Evolutionary conservation across 805 yeast species (phyloP).

Genomic region (Nakazawaea ernobii): DNA sequence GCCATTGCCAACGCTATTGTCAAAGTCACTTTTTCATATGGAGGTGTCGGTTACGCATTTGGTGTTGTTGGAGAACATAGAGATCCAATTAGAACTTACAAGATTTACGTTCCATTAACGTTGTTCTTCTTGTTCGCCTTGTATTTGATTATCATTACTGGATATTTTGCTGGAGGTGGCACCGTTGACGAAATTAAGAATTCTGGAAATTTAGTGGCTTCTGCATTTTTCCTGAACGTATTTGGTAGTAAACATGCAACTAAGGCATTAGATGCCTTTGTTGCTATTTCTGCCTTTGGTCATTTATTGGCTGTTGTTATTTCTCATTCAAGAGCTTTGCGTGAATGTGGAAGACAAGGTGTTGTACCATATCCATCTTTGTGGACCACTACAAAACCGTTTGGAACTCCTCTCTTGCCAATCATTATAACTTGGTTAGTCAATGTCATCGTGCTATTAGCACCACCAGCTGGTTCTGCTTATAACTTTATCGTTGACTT

Average conservation of each 20-base stretch:
- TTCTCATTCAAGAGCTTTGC: constrained; percentile 44
- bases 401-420: constrained; percentile 38
- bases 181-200: constrained; percentile 21
- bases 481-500: constrained; percentile 41
- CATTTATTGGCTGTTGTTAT: constrained; percentile 43
- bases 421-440: constrained; percentile 40
- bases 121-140: constrained; percentile 26
- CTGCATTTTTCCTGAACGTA: constrained; percentile 25
- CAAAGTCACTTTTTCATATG: constrained; percentile 37
- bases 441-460: constrained; percentile 37
- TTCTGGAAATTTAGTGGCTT: constrained; percentile 26
- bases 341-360: constrained; percentile 48
- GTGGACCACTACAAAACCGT: constrained; percentile 39
- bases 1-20: constrained; percentile 36
- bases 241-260: constrained; percentile 32
- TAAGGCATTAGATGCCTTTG: constrained; percentile 40
- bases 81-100: constrained; percentile 29
- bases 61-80: constrained; percentile 25
- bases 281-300: constrained; percentile 44
- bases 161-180: constrained; percentile 26
- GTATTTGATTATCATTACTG: constrained; percentile 29
- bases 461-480: constrained; percentile 44
- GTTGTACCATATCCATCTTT: constrained; percentile 38
- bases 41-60: constrained; percentile 35
- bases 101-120: constrained; percentile 25